Evolutionary conservation across 129 eudicot genomes (phyloP).

Genomic region (Centaurea solstitialis): DNA sequence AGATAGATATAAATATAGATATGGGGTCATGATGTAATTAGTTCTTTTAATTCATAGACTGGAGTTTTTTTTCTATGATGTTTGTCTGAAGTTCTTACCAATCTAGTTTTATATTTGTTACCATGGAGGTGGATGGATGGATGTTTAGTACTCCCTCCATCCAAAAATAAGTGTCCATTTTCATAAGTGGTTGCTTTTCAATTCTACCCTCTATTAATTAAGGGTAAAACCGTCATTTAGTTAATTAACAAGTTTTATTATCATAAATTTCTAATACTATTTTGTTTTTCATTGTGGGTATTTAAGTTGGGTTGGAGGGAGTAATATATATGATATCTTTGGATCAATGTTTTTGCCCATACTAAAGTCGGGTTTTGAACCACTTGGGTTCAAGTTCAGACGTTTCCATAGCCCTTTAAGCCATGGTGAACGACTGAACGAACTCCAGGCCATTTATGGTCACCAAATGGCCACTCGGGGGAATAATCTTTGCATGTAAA

Average conservation of each 20-base stretch:
- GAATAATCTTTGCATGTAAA: neutral
- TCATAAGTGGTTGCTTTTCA: neutral
- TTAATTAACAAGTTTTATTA: neutral
- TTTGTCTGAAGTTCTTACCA: neutral
- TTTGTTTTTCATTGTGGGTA: neutral
- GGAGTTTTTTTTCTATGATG: neutral
- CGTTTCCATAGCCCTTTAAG: no score
- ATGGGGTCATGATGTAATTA: conserved; percentile 2
- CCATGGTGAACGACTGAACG: no score
- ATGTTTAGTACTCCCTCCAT: neutral
- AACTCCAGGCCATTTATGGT: no score
- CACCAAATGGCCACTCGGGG: no score
- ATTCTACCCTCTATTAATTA: neutral
- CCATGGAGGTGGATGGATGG: neutral
- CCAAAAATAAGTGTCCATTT: neutral
- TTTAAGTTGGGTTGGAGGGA: neutral
- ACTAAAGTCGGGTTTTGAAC: neutral
- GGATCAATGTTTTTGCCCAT: neutral
- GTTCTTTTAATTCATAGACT: conserved; percentile 5
- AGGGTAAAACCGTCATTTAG: neutral
- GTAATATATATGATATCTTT: neutral
- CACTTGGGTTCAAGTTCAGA: no score
- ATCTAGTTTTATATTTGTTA: neutral
- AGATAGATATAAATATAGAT: neutral
- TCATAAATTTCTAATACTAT: neutral